Conservation (phyloP, 495 filamentous ascomycete genomes). For the Thermothielavioides terrestris region DNA sequence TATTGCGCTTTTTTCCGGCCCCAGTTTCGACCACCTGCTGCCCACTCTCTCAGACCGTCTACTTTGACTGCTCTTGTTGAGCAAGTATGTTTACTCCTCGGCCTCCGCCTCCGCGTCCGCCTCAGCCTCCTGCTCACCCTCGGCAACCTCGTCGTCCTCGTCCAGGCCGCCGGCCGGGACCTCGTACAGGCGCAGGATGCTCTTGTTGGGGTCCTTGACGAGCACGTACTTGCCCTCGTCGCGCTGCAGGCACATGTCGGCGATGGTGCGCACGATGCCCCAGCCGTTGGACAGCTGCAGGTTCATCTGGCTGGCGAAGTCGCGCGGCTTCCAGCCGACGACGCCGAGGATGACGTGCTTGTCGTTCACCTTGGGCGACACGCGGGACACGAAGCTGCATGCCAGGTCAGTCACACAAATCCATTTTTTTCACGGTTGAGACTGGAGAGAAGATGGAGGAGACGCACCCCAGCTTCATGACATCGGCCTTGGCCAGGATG, state of each 20-base stretch:
- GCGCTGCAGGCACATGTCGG: constrained; percentile 74
- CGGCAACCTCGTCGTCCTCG: constrained; percentile 36
- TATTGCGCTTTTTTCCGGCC: no score
- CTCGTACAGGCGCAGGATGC: constrained; percentile 83
- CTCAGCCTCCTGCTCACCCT: constrained; percentile 21
- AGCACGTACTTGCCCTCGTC: constrained; percentile 64
- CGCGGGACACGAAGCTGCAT: constrained; percentile 89
- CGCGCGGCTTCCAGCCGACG: constrained; percentile 90
- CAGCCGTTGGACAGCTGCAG: constrained; percentile 92
- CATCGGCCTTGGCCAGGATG: constrained; percentile 88
- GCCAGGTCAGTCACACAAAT: no score
- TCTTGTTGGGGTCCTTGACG: constrained; percentile 91
- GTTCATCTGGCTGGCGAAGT: constrained; percentile 98
- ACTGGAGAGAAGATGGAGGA: constrained; percentile 6
- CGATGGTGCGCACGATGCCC: constrained; percentile 96
- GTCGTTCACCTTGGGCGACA: constrained; percentile 79
- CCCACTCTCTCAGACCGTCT: no score
- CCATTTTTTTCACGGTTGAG: no score
- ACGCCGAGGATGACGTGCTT: constrained; percentile 93
- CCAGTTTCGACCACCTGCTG: no score
- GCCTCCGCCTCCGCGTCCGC: constrained; percentile 26
- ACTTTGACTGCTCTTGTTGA: neutral
- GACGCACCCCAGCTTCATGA: constrained; percentile 89
- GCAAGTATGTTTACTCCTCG: neutral
- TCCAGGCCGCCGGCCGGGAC: constrained; percentile 84